Conservation (phyloP, 371 early-diverging fungal species). For the Capillidium heterosporum region DNA sequence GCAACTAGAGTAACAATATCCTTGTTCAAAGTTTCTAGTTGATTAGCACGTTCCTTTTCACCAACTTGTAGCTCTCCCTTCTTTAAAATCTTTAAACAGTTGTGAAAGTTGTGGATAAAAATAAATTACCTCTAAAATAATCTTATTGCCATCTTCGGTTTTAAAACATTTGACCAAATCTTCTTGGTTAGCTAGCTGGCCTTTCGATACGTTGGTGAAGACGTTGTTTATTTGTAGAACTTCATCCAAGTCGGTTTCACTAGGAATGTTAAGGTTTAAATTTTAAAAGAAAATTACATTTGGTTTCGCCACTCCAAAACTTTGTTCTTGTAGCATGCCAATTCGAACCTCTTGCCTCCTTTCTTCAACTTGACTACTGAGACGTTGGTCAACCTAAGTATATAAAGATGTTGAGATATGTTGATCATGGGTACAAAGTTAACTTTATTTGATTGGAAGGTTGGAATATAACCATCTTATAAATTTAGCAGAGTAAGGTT, state of each 20-base stretch:
- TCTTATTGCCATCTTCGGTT: constrained; percentile 63
- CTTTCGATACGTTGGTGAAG: constrained; percentile 91
- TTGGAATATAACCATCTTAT: constrained; percentile 3
- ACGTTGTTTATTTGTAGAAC: constrained; percentile 87
- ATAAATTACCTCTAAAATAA: constrained; percentile 51
- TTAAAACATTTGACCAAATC: constrained; percentile 77
- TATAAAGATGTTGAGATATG: neutral
- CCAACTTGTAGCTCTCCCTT: constrained; percentile 94
- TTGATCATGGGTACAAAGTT: neutral
- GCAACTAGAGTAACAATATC: constrained; percentile 90
- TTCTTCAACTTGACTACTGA: constrained; percentile 88
- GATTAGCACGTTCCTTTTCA: constrained; percentile 80
- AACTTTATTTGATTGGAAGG: constrained; percentile 8
- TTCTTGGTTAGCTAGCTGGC: constrained; percentile 76
- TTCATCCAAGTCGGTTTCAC: constrained; percentile 90
- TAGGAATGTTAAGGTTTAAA: constrained; percentile 10
- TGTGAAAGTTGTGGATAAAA: neutral
- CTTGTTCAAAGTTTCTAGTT: constrained; percentile 54
- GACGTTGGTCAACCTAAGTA: constrained; percentile 71
- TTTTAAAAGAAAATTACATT: constrained; percentile 34
- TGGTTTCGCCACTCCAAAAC: constrained; percentile 90
- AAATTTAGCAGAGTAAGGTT: too few relatives aligned
- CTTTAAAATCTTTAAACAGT: constrained; percentile 46
- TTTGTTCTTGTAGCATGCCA: constrained; percentile 98
- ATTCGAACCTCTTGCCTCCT: constrained; percentile 93